Base-by-base conservation (phyloP, 257 asterid species). In the Plantago ovata region DNA sequence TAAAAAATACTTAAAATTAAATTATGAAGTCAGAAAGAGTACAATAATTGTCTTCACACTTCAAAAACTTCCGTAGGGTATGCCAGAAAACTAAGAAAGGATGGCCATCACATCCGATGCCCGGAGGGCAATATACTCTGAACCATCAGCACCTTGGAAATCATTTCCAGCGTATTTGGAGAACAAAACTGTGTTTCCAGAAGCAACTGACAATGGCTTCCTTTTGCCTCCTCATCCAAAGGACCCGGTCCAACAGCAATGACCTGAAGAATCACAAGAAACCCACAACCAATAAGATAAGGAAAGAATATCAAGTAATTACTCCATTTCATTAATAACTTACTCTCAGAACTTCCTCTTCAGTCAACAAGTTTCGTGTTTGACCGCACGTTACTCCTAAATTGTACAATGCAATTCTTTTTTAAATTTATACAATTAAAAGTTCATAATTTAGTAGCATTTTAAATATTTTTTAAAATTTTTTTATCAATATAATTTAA, bases 121-220 rank as follows among this genome's bases (percentile, higher is more conserved):
- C 61, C 94, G 75, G 58, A 92, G 67, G 3, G 85, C 89, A 18
- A 92, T 77, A 76, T 82, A 92, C 0, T 81, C 85, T 0, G 85
- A 70, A 6, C 95, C 98, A 68, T 92, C 96, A 1, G 49, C 57
- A 4, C 94, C 95, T 66, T 82, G 81, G 75, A 88, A 88, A 22
- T 88, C 98, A 44, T 79, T 88, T 33, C 98, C 98, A 0, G 96
- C 96, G 42, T 83, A 92, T 66, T 88, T 92, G 24, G 98, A 92
- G 69, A 83, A 87, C 69, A 92, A 57, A 24, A 92, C 95, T 0
- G 95, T 77, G 36, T 84, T 87, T 47, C 96, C 95, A 0, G 93
- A 64, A 49, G 87, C 75, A 52, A 91, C 73, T 13, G 96, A 45
- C 32, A 83, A 66, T 12, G 89, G 69, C 69, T 79, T 87, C 79